A percentile compares a stretch with the other conserved stretches of the same genome.
These are phyloP conservation scores for Penicillium lividum DNA, from an alignment of 495 filamentous ascomycete genomes.

Conservation along the genomic window DNA sequence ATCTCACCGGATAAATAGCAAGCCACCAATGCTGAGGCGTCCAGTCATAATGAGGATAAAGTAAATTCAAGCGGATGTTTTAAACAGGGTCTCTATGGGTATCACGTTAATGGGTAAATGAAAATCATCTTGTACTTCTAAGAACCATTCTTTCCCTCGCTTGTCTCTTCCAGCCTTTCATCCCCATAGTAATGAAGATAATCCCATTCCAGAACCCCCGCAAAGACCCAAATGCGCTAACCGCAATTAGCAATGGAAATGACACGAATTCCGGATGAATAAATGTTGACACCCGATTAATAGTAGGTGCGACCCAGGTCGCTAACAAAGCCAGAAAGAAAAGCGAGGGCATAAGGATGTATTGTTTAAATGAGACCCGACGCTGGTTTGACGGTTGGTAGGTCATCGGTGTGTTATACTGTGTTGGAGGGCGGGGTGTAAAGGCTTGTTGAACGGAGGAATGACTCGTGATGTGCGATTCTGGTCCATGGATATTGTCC, in stretches of 20 bases:
- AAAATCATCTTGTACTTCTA: background rate
- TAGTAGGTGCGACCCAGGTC: constrained; percentile 48
- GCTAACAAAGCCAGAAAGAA: constrained; percentile 48
- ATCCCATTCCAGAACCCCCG: constrained; percentile 52
- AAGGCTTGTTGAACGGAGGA: constrained; percentile 13
- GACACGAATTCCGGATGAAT: constrained; percentile 32
- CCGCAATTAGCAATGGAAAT: constrained; percentile 40
- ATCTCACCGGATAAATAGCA: background rate
- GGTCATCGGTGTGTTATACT: background rate
- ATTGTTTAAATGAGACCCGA: constrained; percentile 45
- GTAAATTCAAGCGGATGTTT: too few relatives aligned
- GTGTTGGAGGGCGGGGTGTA: background rate
- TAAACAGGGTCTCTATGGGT: background rate
- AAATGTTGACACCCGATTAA: constrained; percentile 41
- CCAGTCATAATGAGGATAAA: too few relatives aligned
- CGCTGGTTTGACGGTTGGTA: constrained; percentile 21
- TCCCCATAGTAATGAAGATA: constrained; percentile 44
- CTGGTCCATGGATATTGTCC: constrained; percentile 2
- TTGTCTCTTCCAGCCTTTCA: constrained; percentile 33
- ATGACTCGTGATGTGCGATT: constrained; percentile 15
- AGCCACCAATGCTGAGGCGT: background rate
- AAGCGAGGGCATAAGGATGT: constrained; percentile 49
- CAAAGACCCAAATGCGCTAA: constrained; percentile 42
- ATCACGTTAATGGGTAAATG: background rate
- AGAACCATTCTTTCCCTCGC: background rate